Conservation (phyloP, 257 asterid species). For the Henckelia pumila region DNA sequence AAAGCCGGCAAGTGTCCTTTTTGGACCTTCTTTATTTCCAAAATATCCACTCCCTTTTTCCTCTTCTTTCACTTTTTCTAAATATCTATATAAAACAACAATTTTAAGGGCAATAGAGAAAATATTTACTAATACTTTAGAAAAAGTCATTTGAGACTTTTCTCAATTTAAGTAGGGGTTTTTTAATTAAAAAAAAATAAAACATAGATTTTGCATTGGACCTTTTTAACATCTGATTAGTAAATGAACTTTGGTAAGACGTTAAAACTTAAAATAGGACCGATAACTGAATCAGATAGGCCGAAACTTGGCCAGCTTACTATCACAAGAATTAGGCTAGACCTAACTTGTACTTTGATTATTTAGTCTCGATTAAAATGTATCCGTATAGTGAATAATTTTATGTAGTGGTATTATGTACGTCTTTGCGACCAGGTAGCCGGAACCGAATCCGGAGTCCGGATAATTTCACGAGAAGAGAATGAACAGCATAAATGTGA, state of each 20-base stretch:
- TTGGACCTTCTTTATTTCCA: constrained; percentile 23
- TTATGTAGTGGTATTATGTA: not conserved
- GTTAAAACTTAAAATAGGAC: not conserved
- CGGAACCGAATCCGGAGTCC: not conserved
- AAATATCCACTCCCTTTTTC: not conserved
- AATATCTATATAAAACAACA: too few relatives aligned
- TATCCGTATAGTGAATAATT: not conserved
- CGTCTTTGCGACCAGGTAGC: not conserved
- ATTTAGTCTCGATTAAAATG: too few relatives aligned
- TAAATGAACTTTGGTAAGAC: too few relatives aligned
- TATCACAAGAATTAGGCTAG: too few relatives aligned
- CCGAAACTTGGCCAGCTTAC: not conserved
- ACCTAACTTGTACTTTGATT: too few relatives aligned
- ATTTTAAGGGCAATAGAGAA: too few relatives aligned
- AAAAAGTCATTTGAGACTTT: too few relatives aligned
- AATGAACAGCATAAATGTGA: not conserved
- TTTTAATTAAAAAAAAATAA: too few relatives aligned
- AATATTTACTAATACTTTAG: too few relatives aligned
- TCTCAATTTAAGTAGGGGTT: too few relatives aligned
- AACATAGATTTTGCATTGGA: too few relatives aligned
- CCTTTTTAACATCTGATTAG: too few relatives aligned
- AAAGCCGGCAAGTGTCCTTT: constrained; percentile 20
- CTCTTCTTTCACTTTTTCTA: not conserved
- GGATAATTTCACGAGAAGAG: not conserved
- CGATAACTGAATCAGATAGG: not conserved